Conservation (phyloP, 176 grass and related monocot species). For the Aegilops speltoides region DNA sequence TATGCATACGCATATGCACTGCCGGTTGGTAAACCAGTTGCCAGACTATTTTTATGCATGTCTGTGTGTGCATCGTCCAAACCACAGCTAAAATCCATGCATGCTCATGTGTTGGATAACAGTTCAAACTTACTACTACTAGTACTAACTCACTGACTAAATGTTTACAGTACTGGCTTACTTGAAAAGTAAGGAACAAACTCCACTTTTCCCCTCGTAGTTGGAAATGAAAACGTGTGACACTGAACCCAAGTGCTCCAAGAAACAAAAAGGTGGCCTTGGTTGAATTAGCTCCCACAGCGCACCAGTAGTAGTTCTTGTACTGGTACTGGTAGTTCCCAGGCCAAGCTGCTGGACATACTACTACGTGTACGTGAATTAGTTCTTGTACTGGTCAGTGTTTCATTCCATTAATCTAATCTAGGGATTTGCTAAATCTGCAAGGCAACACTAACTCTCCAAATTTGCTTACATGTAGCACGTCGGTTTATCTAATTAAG, state of each 20-base stretch:
- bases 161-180: neutral
- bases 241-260: conserved; percentile 4
- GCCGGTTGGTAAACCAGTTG: conserved; percentile 38
- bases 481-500: too few relatives aligned
- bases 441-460: neutral
- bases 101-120: neutral
- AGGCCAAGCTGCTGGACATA: too few relatives aligned
- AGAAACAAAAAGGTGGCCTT: conserved; percentile 1
- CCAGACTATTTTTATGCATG: conserved; percentile 12
- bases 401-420: conserved; percentile 8
- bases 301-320: too few relatives aligned
- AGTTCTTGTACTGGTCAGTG: neutral
- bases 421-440: conserved; percentile 25
- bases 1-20: conserved; percentile 6
- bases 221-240: neutral
- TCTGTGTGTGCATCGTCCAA: neutral
- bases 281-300: neutral
- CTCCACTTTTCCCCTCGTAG: conserved; percentile 27
- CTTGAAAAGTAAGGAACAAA: conserved; percentile 21
- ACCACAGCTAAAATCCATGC: neutral
- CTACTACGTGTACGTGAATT: too few relatives aligned
- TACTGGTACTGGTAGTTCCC: too few relatives aligned
- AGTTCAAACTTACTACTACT: neutral
- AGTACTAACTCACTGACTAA: neutral
- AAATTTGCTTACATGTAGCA: neutral